phyloP scores from a whole-genome alignment of 805 yeast species.

The Kazachstania psychrophila region DNA sequence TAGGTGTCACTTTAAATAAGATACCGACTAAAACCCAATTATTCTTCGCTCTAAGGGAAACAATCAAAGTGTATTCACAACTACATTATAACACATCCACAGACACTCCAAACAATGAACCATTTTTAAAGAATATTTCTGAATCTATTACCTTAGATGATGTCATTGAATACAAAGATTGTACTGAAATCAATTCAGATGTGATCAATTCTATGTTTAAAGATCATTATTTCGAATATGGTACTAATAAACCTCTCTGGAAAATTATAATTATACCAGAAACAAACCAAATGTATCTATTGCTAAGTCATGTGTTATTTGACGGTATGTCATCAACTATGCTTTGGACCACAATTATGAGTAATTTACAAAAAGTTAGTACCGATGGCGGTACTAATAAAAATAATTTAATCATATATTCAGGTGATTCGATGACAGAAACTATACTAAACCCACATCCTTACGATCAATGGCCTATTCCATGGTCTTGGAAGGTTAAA shows the following conservation, averaged over 20 bases:
- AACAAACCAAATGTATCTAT: slow-evolving; percentile 12
- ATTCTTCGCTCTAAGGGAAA: slow-evolving; percentile 7
- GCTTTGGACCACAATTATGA: slow-evolving; percentile 15
- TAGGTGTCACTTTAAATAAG: slow-evolving; percentile 15
- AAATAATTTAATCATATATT: not conserved
- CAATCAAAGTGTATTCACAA: slow-evolving; percentile 11
- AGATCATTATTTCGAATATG: slow-evolving; percentile 12
- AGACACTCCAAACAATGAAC: slow-evolving; percentile 1
- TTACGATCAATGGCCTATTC: slow-evolving; percentile 18
- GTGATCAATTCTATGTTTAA: slow-evolving; percentile 16
- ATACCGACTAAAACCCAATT: slow-evolving; percentile 11
- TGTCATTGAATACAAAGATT: slow-evolving; percentile 13
- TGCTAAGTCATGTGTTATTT: slow-evolving; percentile 20
- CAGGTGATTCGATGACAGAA: not conserved
- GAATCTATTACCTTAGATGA: slow-evolving; percentile 12
- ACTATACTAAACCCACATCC: slow-evolving; percentile 7
- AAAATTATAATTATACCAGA: slow-evolving; percentile 15
- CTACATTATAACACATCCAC: slow-evolving; percentile 14
- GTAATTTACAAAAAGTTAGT: slow-evolving; percentile 3
- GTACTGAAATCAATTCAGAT: slow-evolving; percentile 9
- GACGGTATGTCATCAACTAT: slow-evolving; percentile 24
- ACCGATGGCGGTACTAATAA: not conserved
- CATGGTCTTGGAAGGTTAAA: slow-evolving; percentile 13
- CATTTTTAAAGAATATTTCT: slow-evolving; percentile 6
- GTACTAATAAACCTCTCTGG: slow-evolving; percentile 19